Conservation (phyloP, 352 stramenopile species). For the Phytophthora ohioensis region DNA sequence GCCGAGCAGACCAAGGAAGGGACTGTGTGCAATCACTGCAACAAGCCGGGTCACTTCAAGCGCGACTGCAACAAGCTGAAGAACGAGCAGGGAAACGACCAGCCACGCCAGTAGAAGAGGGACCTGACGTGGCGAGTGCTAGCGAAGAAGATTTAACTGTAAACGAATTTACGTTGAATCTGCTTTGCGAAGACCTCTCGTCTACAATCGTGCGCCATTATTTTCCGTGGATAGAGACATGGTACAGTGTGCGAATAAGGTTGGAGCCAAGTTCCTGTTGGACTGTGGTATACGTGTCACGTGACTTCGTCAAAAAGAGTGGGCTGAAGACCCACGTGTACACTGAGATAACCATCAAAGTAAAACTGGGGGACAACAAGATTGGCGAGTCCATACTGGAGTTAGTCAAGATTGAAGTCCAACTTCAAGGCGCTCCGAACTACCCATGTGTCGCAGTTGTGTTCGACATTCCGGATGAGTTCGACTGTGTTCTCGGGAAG, state of each 20-base stretch:
- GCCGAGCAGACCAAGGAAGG: conserved; percentile 6
- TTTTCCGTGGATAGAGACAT: conserved; percentile 10
- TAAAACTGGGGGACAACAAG: conserved; percentile 28
- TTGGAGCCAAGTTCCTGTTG: conserved; percentile 13
- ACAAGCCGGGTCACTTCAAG: conserved; percentile 3
- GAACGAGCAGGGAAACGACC: too few species aligned
- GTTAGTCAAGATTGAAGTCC: conserved; percentile 10
- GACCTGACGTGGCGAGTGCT: background rate
- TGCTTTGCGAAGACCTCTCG: conserved; percentile 32
- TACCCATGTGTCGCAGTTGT: conserved; percentile 17
- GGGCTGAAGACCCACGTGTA: conserved; percentile 2
- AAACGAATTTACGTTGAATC: conserved; percentile 25
- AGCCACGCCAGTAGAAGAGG: too few species aligned
- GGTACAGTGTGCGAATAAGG: conserved; percentile 2
- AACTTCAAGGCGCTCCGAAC: background rate
- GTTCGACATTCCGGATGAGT: conserved; percentile 22
- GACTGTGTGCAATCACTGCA: conserved; percentile 19
- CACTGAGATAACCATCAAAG: conserved; percentile 2
- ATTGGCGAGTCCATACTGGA: conserved; percentile 15
- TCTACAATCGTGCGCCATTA: conserved; percentile 20
- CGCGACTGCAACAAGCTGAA: too few species aligned
- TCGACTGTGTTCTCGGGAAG: conserved; percentile 13
- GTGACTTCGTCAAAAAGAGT: background rate
- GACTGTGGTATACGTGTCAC: conserved; percentile 15
- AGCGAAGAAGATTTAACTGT: conserved; percentile 24